Evolutionary conservation across 495 filamentous ascomycete genomes (phyloP), one percentile per base, ranked within the genome.

Genomic region (Penicillium paradoxum): DNA sequence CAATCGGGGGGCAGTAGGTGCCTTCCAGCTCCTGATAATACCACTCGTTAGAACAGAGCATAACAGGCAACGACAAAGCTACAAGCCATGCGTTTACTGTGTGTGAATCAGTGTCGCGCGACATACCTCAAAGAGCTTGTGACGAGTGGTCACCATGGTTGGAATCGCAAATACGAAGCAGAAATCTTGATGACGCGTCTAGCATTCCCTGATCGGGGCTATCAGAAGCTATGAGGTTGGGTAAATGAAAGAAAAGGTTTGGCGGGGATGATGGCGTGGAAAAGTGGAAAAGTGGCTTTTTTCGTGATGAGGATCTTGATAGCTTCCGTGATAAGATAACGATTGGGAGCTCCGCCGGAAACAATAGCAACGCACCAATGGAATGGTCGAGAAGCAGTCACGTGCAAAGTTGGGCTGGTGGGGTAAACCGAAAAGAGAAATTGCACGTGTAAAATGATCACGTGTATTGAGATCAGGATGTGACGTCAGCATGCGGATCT

Each of bases 1-100:
- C 85, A 21, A 88, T 58, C 6, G 81, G 79, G 15, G 82, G 83
- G 56, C 82, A 87, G 61, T 82, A 84, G 37, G 71, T 73, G 56
- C 68, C 72, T 51, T 74, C 63, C 10, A 77, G 59, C 19, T 75
- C 69, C 74, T 77, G 19, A 39, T 1, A 45, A n/a, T 6, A 15
- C 38, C 21, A n/a, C 17, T 9, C 6, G 10, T 51, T 2, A 43
- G 38, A 25, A 6, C 18, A 24, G 1, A 25, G 4, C 24, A 17
- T 24, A 6, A 9, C 17, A 51, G 25, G 21, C 10, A 38, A 5
- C 11, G 3, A 6, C 22, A 22, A 11, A 29, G 8, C n/a, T 15
- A 37, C 32, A 25, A 27, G 45, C 3, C 22, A 2, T 8, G 33
- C 33, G 6, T 49, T 33, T 3, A 17, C 25, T n/a, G 15, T 36